Evolutionary conservation across 2,329 filamentous ascomycete genomes (phyloP).

Genomic region (Xylaria sp.): DNA sequence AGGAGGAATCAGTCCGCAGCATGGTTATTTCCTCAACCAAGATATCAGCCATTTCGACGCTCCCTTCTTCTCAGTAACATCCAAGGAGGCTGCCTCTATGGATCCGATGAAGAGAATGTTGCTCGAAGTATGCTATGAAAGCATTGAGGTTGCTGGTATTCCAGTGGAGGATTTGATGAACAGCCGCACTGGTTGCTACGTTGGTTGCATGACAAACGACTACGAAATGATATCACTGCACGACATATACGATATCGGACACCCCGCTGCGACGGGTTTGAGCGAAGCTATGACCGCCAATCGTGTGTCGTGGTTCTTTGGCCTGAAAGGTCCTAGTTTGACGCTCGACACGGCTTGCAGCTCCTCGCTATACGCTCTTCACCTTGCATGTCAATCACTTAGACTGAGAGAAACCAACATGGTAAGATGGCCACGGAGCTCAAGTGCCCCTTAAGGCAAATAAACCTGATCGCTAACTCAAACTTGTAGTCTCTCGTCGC

Average conservation of each 20-base stretch:
- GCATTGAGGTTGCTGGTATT: not conserved
- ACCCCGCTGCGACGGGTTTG: not conserved
- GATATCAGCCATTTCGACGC: constrained; percentile 1
- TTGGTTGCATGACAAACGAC: constrained; percentile 3
- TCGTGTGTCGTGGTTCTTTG: constrained; percentile 7
- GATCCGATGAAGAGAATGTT: constrained; percentile 2
- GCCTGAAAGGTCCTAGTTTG: not conserved
- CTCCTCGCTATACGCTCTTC: constrained; percentile 1
- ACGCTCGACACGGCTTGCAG: constrained; percentile 6
- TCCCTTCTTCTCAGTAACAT: not conserved
- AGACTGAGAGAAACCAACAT: constrained; percentile 2
- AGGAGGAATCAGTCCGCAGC: not conserved
- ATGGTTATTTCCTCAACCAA: constrained; percentile 6
- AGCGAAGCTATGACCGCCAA: constrained; percentile 5
- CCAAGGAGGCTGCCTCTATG: constrained; percentile 1
- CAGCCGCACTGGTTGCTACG: constrained; percentile 1
- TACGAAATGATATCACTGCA: constrained; percentile 1
- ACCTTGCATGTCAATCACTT: constrained; percentile 11
- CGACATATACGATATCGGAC: not conserved
- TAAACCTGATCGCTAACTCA: not conserved
- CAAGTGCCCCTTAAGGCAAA: not conserved
- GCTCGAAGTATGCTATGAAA: constrained; percentile 4
- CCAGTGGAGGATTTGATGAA: not conserved
- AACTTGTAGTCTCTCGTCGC: not conserved
- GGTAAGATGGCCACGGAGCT: not conserved